phyloP scores from a whole-genome alignment of 768 basidiomycete genomes.

The Suillus weaverae region DNA sequence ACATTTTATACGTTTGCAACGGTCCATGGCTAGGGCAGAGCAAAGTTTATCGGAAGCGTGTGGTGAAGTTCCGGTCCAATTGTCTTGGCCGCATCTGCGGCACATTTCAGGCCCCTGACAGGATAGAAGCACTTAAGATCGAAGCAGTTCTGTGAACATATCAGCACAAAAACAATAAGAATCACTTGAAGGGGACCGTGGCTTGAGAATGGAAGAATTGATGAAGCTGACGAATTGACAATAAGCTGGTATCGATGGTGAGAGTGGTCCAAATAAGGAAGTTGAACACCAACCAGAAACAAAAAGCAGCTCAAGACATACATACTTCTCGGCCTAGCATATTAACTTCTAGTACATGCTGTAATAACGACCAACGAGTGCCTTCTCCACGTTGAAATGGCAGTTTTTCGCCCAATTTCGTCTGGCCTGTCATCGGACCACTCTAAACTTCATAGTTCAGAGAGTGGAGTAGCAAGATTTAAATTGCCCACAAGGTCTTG shows the following conservation, averaged over 20 bases:
- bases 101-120: background rate
- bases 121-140: background rate
- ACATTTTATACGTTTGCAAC: background rate
- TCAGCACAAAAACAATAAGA: slow-evolving; percentile 2
- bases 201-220: background rate
- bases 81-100: background rate
- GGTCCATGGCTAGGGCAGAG: background rate
- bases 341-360: background rate
- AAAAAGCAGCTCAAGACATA: background rate
- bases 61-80: background rate
- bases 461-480: no score
- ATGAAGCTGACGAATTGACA: background rate
- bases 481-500: background rate
- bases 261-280: background rate
- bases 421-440: background rate
- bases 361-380: background rate
- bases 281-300: background rate
- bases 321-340: background rate
- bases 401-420: background rate
- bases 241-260: slow-evolving; percentile 2
- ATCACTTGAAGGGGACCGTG: background rate
- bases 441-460: background rate
- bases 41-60: slow-evolving; percentile 1
- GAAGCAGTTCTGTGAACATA: background rate
- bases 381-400: background rate